These are phyloP conservation scores for Fusarium sp. DNA, from an alignment of 2,329 filamentous ascomycete genomes.

Conservation along the genomic window DNA sequence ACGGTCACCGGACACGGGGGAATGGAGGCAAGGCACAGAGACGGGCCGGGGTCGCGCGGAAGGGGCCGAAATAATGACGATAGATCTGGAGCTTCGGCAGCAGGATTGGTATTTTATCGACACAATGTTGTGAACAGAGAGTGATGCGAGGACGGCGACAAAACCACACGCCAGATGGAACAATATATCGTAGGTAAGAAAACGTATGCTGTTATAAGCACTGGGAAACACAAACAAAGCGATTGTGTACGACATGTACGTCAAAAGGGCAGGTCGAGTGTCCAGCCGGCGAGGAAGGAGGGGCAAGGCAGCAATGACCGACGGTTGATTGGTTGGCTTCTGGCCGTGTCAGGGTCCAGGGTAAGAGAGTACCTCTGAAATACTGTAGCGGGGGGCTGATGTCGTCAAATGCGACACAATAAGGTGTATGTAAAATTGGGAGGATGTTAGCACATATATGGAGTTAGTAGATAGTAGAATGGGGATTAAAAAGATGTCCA, in stretches of 20 bases:
- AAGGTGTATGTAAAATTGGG: not conserved
- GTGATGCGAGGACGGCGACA: slow-evolving; percentile 2
- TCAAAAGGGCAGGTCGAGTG: slow-evolving; percentile 14
- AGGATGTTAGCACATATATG: slow-evolving; percentile 19
- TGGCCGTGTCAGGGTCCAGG: slow-evolving; percentile 10
- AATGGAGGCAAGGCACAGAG: slow-evolving; percentile 19
- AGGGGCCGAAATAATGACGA: slow-evolving; percentile 11
- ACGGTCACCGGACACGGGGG: slow-evolving; percentile 24
- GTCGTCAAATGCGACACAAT: slow-evolving; percentile 18
- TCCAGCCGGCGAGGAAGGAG: slow-evolving; percentile 31
- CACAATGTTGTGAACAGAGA: not conserved
- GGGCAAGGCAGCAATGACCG: slow-evolving; percentile 34
- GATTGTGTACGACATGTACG: slow-evolving; percentile 28
- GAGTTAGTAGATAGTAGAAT: not conserved
- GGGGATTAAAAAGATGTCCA: slow-evolving; percentile 5
- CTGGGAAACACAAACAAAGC: slow-evolving; percentile 9
- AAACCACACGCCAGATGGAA: slow-evolving; percentile 8
- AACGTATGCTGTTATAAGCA: slow-evolving; percentile 19
- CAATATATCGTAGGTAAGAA: slow-evolving; percentile 12
- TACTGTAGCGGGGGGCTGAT: slow-evolving; percentile 20
- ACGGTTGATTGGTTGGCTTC: slow-evolving; percentile 17
- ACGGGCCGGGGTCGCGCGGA: slow-evolving; percentile 15
- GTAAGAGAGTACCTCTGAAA: slow-evolving; percentile 11
- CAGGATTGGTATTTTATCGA: slow-evolving; percentile 10
- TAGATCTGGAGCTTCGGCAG: slow-evolving; percentile 3